phyloP scores from a whole-genome alignment of 768 basidiomycete species.

The Russula dissimulans region DNA sequence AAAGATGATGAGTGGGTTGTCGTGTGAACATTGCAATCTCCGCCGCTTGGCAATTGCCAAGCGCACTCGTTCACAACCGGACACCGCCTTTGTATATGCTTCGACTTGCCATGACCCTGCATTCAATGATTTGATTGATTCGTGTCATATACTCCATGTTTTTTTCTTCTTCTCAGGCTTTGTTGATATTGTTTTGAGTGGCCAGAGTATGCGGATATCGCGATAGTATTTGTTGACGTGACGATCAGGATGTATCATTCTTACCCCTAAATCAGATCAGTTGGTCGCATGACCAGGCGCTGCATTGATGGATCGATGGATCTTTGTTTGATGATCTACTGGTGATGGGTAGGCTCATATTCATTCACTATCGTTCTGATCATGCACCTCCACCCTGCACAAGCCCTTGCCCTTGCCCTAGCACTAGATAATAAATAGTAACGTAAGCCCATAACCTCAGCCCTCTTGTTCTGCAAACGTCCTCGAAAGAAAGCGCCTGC shows the following conservation, averaged over 20 bases:
- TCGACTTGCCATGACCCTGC: too few species aligned
- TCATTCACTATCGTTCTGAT: neutral
- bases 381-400: neutral
- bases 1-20: neutral
- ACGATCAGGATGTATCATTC: neutral
- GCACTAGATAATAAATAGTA: neutral
- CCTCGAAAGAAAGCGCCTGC: neutral
- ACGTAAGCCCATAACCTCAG: neutral
- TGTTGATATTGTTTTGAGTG: neutral
- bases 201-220: neutral
- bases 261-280: neutral
- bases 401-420: constrained; percentile 7
- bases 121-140: neutral
- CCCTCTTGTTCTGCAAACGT: neutral
- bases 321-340: too few species aligned
- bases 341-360: too few species aligned
- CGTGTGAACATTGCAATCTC: neutral
- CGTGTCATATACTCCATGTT: neutral
- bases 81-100: too few species aligned
- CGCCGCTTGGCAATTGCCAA: neutral
- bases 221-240: neutral
- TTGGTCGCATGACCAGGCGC: neutral
- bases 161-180: neutral
- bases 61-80: too few species aligned
- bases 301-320: too few species aligned